These are phyloP conservation scores for Hypoxylon sp. DNA, from an alignment of 2,329 filamentous ascomycete species.

Conservation along the genomic window DNA sequence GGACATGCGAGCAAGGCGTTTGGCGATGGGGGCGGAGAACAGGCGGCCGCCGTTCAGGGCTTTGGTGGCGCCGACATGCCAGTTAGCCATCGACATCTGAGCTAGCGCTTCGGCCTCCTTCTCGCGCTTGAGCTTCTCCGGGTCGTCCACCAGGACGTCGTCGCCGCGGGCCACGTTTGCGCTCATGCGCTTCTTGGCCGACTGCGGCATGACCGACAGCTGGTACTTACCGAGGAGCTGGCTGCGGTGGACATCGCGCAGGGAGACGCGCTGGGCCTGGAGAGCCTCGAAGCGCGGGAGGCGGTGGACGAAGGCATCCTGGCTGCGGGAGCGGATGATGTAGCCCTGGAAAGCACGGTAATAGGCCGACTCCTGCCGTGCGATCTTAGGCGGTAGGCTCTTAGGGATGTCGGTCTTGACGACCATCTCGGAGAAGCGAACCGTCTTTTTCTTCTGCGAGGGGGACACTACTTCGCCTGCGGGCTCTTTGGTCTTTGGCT, in stretches of 20 bases:
- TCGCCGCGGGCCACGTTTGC: slow-evolving; percentile 80
- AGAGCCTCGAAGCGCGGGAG: slow-evolving; percentile 88
- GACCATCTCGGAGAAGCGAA: slow-evolving; percentile 75
- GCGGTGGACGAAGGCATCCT: slow-evolving; percentile 87
- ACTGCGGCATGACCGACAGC: slow-evolving; percentile 75
- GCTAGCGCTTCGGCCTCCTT: slow-evolving; percentile 83
- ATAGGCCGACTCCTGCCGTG: slow-evolving; percentile 79
- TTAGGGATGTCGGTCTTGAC: slow-evolving; percentile 60
- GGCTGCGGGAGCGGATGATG: slow-evolving; percentile 71
- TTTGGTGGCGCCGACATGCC: slow-evolving; percentile 72
- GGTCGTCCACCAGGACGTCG: slow-evolving; percentile 71
- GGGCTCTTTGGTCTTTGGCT: slow-evolving; percentile 43
- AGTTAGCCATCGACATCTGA: slow-evolving; percentile 72
- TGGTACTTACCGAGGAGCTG: slow-evolving; percentile 89
- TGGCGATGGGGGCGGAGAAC: slow-evolving; percentile 72
- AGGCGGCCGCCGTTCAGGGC: slow-evolving; percentile 73
- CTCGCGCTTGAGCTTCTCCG: slow-evolving; percentile 73
- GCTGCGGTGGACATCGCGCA: slow-evolving; percentile 78
- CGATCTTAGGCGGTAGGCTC: slow-evolving; percentile 64
- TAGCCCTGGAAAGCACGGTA: slow-evolving; percentile 87
- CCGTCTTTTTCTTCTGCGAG: slow-evolving; percentile 73
- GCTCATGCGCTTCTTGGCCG: slow-evolving; percentile 76
- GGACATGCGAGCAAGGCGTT: slow-evolving; percentile 68
- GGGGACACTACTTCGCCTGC: slow-evolving; percentile 47
- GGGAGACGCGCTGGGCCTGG: slow-evolving; percentile 82